Conservation (phyloP, 192 early-diverging fungal species). For the Linnemannia schmuckeri region DNA sequence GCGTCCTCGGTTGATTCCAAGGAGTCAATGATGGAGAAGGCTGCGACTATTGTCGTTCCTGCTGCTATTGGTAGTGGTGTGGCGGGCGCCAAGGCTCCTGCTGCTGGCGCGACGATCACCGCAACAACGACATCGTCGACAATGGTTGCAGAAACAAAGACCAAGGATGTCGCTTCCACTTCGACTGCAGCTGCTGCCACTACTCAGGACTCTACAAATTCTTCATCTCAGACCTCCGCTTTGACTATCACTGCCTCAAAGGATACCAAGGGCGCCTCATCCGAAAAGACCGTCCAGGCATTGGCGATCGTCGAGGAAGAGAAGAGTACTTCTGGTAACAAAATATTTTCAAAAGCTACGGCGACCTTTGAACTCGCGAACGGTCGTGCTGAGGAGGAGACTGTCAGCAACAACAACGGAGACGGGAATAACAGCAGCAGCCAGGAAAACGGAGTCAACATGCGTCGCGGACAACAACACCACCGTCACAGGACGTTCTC, state of each 20-base stretch:
- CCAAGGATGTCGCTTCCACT: background rate
- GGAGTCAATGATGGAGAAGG: conserved; percentile 21
- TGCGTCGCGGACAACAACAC: conserved; percentile 26
- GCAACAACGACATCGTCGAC: background rate
- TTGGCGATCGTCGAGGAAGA: background rate
- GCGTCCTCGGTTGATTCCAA: conserved; percentile 38
- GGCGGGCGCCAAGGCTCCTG: background rate
- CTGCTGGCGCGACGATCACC: background rate
- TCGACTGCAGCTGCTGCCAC: background rate
- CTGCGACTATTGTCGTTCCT: background rate
- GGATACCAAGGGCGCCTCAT: background rate
- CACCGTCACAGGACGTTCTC: conserved; percentile 15
- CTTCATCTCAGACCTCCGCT: background rate
- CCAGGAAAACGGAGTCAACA: conserved; percentile 16
- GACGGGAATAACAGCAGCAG: background rate
- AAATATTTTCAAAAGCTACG: background rate
- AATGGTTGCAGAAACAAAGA: background rate
- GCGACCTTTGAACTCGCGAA: background rate
- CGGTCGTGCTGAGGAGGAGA: background rate
- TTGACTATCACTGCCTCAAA: background rate
- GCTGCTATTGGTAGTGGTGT: background rate
- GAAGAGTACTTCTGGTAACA: background rate
- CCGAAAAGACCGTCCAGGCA: background rate
- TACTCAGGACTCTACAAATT: background rate
- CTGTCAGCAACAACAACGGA: background rate